Conservation (phyloP, 768 basidiomycete genomes). For the Hericium rajendrae region DNA sequence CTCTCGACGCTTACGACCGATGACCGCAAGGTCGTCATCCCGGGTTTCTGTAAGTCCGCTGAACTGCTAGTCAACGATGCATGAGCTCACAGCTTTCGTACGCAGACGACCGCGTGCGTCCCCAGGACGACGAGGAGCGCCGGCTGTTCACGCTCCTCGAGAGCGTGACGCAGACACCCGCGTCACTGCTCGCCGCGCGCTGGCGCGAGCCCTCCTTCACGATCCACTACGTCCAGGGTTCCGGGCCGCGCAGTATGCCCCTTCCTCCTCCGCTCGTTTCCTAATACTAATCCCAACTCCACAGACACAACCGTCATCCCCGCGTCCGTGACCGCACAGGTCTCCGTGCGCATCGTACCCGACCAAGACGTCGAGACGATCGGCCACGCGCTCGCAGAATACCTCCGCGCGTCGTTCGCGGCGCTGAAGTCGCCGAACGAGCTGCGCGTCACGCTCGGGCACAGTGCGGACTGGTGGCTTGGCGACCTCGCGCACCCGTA, state of each 20-base stretch:
- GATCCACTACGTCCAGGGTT: slow-evolving; percentile 75
- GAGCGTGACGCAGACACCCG: slow-evolving; percentile 53
- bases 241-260: slow-evolving; percentile 66
- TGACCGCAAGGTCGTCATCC: slow-evolving; percentile 53
- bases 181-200: slow-evolving; percentile 59
- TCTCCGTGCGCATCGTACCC: slow-evolving; percentile 90
- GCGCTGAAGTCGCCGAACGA: slow-evolving; percentile 57
- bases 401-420: slow-evolving; percentile 51
- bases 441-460: slow-evolving; percentile 64
- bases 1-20: slow-evolving; percentile 60
- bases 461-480: slow-evolving; percentile 94
- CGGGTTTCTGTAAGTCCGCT: slow-evolving; percentile 66
- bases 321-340: slow-evolving; percentile 67
- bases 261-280: neutral
- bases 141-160: slow-evolving; percentile 62
- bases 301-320: slow-evolving; percentile 87
- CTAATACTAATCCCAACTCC: neutral
- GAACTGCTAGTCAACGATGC: neutral
- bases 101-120: slow-evolving; percentile 69
- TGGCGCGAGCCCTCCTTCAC: slow-evolving; percentile 92
- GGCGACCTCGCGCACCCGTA: slow-evolving; percentile 77
- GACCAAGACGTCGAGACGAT: slow-evolving; percentile 78
- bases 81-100: no score
- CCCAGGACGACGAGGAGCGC: slow-evolving; percentile 57
- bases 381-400: slow-evolving; percentile 45